Evolutionary conservation across 169 alveolate genomes (phyloP).

Genomic region (Cryptosporidium ubiquitum): DNA sequence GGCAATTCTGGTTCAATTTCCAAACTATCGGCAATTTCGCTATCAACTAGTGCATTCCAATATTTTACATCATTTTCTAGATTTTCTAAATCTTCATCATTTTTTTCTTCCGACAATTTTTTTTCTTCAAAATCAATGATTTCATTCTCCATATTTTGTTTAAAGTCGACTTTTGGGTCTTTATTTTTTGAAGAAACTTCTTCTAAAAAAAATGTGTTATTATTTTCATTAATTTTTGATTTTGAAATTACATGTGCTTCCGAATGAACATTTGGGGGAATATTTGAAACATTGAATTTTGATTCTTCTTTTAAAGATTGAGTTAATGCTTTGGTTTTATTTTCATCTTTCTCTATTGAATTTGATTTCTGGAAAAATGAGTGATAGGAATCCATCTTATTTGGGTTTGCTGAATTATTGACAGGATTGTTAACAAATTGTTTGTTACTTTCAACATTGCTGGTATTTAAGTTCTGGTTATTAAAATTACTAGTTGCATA

Average conservation of each 20-base stretch:
- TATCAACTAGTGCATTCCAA: constrained; percentile 57
- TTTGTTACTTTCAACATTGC: background rate
- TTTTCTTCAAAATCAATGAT: constrained; percentile 5
- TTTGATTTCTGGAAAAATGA: background rate
- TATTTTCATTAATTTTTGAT: background rate
- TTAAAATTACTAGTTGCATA: background rate
- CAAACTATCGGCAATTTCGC: constrained; percentile 21
- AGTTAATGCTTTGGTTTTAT: constrained; percentile 37
- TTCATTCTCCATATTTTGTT: constrained; percentile 27
- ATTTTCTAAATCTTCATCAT: constrained; percentile 11
- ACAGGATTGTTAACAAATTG: constrained; percentile 11
- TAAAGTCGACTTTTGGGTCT: background rate
- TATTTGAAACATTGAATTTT: constrained; percentile 17
- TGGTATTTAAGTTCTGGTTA: background rate
- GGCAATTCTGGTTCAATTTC: constrained; percentile 31
- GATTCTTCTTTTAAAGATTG: constrained; percentile 25
- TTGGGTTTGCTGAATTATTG: constrained; percentile 17
- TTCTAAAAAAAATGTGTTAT: constrained; percentile 8
- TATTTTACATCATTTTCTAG: constrained; percentile 11
- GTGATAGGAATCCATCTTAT: background rate
- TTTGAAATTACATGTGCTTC: constrained; percentile 23
- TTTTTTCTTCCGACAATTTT: background rate
- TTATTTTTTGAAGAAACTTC: background rate
- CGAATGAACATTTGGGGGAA: constrained; percentile 46
- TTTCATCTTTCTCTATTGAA: background rate